Evolutionary conservation across 148 eudicot genomes (phyloP).

Genomic region (Rhododendron simsii): DNA sequence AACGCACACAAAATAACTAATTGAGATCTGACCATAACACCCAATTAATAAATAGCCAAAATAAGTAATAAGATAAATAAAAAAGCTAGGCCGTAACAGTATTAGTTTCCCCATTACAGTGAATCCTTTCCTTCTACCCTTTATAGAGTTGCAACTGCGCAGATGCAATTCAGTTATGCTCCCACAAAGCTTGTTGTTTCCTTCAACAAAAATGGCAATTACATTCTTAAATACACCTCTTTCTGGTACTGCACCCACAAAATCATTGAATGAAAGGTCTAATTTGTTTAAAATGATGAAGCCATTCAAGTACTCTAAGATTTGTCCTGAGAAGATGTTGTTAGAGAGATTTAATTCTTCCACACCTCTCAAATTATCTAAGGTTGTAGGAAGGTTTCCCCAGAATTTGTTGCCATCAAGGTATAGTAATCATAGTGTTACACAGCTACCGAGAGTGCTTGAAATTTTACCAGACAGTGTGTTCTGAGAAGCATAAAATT

Average conservation of each 20-base stretch:
- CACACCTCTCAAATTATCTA: neutral
- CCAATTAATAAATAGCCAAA: no score
- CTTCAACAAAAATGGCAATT: neutral
- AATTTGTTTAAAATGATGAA: neutral
- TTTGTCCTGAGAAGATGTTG: constrained; percentile 4
- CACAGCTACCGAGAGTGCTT: neutral
- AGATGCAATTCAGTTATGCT: neutral
- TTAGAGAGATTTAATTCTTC: neutral
- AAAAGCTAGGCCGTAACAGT: no score
- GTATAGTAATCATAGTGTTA: rapidly evolving
- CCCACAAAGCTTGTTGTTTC: neutral
- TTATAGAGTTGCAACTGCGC: neutral
- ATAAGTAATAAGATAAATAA: no score
- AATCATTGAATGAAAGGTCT: constrained; percentile 1
- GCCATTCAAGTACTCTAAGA: neutral
- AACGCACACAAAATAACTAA: no score
- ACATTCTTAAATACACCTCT: neutral
- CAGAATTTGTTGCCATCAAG: neutral
- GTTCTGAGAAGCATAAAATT: neutral
- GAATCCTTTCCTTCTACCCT: neutral
- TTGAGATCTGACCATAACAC: no score
- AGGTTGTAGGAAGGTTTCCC: neutral
- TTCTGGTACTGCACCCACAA: neutral
- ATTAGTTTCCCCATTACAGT: neutral
- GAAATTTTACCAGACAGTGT: neutral